Conservation (phyloP, 305 asterid genomes). For the Fraxinus paxiana region DNA sequence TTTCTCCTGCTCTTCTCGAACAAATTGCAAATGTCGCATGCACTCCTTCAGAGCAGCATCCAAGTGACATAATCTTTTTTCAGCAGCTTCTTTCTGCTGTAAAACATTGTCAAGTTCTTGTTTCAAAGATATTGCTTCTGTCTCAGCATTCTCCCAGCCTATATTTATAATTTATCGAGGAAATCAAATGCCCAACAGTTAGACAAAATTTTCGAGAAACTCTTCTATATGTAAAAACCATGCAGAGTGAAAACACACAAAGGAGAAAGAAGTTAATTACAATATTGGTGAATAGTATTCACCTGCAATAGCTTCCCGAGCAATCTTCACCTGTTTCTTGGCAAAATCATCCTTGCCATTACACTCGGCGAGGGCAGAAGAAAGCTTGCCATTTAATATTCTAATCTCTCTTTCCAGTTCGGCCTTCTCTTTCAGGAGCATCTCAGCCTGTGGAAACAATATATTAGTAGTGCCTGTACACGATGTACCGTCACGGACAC, state of each 20-base stretch:
- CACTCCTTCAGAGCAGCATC: slow-evolving; percentile 88
- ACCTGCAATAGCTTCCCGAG: slow-evolving; percentile 91
- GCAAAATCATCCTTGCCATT: slow-evolving; percentile 58
- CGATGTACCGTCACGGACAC: neutral
- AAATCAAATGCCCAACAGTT: neutral
- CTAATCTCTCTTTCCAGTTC: slow-evolving; percentile 53
- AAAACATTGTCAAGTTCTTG: slow-evolving; percentile 55
- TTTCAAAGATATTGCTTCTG: slow-evolving; percentile 51
- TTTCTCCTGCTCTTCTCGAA: slow-evolving; percentile 61
- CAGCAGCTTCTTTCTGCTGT: slow-evolving; percentile 47
- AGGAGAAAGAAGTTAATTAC: neutral
- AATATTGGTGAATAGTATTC: slow-evolving; percentile 16
- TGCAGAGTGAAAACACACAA: neutral
- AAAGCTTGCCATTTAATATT: slow-evolving; percentile 49
- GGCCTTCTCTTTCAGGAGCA: slow-evolving; percentile 43
- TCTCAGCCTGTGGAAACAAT: slow-evolving; percentile 29
- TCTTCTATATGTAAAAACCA: neutral
- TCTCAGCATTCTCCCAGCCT: slow-evolving; percentile 84
- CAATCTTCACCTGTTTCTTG: slow-evolving; percentile 68
- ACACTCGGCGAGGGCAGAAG: slow-evolving; percentile 56
- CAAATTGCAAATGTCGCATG: slow-evolving; percentile 69
- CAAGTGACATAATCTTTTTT: slow-evolving; percentile 54
- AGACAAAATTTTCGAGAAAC: neutral
- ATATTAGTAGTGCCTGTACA: neutral
- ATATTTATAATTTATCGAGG: slow-evolving; percentile 14